A percentile compares a stretch with the other conserved stretches of the same genome.
These are phyloP conservation scores for Aspergillus awamori DNA, from an alignment of 2,329 filamentous ascomycete species.

Conservation along the genomic window DNA sequence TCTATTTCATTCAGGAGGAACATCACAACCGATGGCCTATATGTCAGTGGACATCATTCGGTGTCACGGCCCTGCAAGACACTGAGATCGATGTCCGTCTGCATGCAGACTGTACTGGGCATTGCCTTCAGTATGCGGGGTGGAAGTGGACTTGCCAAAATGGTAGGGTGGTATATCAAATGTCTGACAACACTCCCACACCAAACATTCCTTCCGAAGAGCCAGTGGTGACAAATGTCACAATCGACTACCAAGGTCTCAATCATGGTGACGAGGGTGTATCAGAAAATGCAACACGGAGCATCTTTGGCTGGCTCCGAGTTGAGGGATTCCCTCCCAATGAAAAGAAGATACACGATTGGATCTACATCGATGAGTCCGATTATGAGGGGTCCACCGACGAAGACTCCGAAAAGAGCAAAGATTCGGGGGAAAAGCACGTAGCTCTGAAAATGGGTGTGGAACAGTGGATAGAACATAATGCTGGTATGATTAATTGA, in stretches of 20 bases:
- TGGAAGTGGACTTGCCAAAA: constrained; percentile 12
- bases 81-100: constrained; percentile 12
- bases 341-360: constrained; percentile 9
- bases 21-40: constrained; percentile 8
- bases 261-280: not conserved
- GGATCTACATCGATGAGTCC: constrained; percentile 2
- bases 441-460: too few relatives aligned
- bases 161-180: constrained; percentile 4
- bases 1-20: constrained; percentile 11
- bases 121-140: constrained; percentile 6
- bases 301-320: constrained; percentile 13
- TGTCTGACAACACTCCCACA: not conserved
- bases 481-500: too few relatives aligned
- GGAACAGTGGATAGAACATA: too few relatives aligned
- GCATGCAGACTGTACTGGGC: constrained; percentile 7
- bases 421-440: too few relatives aligned
- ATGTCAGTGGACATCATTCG: constrained; percentile 5
- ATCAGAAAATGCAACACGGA: constrained; percentile 7
- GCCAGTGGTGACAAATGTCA: constrained; percentile 3
- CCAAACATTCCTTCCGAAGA: not conserved
- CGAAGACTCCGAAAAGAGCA: too few relatives aligned
- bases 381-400: too few relatives aligned
- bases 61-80: constrained; percentile 6
- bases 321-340: constrained; percentile 7
- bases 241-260: constrained; percentile 4